Conservation (phyloP, 2,329 filamentous ascomycete species). For the Claviceps sp. region DNA sequence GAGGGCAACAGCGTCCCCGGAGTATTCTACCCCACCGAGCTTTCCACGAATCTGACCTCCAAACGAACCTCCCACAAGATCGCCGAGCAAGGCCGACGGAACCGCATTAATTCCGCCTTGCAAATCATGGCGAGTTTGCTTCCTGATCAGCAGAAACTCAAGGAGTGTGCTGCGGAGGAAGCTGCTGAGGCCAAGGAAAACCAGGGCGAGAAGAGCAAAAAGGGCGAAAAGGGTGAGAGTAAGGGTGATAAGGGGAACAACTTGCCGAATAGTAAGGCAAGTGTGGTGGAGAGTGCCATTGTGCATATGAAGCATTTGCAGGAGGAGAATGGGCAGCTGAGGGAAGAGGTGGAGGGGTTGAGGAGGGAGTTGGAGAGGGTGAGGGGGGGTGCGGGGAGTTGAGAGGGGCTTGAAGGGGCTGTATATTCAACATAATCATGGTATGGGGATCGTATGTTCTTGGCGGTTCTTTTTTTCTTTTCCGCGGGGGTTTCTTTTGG, state of each 20-base stretch:
- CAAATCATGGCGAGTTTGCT: slow-evolving; percentile 82
- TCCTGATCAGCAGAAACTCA: slow-evolving; percentile 40
- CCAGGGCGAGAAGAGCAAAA: slow-evolving; percentile 26
- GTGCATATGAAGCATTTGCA: slow-evolving; percentile 84
- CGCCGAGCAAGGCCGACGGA: slow-evolving; percentile 87
- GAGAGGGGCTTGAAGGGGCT: not conserved
- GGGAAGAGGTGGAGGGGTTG: slow-evolving; percentile 39
- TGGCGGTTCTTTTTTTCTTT: not conserved
- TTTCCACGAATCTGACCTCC: slow-evolving; percentile 87
- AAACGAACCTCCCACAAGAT: slow-evolving; percentile 98
- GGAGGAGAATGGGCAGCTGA: slow-evolving; percentile 55
- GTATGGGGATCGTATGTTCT: not conserved
- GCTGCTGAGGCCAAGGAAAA: slow-evolving; percentile 21
- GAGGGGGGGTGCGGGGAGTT: not conserved
- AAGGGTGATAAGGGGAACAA: slow-evolving; percentile 28
- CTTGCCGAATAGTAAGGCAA: slow-evolving; percentile 78
- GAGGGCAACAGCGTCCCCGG: slow-evolving; percentile 87
- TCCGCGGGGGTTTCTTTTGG: not conserved
- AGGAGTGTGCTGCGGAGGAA: slow-evolving; percentile 11
- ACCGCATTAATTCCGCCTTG: slow-evolving; percentile 87
- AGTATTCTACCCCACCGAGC: slow-evolving; percentile 76
- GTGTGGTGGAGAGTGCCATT: slow-evolving; percentile 93
- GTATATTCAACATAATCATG: too few relatives aligned
- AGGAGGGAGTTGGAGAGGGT: slow-evolving; percentile 18
- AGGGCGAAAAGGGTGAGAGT: slow-evolving; percentile 5